Percentiles rank a stretch among this genome's conserved stretches.
phyloP scores from a whole-genome alignment of 768 basidiomycete species.

The Cystobasidiopsis lactophilus region DNA sequence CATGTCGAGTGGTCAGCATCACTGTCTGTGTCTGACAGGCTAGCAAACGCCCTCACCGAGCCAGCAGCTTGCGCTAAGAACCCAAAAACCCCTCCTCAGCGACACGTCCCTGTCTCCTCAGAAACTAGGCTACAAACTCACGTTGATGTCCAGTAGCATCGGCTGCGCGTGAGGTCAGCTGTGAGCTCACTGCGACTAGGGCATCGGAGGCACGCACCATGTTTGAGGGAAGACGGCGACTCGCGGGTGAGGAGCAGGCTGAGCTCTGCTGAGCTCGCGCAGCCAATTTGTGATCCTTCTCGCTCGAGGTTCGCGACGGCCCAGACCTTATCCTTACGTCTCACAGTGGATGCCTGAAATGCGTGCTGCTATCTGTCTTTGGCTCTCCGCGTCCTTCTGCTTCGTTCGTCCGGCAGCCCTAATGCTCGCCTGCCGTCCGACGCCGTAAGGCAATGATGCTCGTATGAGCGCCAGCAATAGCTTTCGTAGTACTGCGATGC shows the following conservation, averaged over 20 bases:
- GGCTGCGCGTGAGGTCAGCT: not conserved
- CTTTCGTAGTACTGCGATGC: too few species aligned
- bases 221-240: not conserved
- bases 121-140: not conserved
- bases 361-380: too few species aligned
- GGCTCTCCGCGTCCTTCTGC: too few species aligned
- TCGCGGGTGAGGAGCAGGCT: too few species aligned
- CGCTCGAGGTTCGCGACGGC: not conserved
- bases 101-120: not conserved
- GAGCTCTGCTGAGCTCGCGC: not conserved
- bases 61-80: slow-evolving; percentile 67
- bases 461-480: too few species aligned
- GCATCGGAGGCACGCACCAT: not conserved
- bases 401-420: too few species aligned
- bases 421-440: too few species aligned
- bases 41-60: slow-evolving; percentile 23
- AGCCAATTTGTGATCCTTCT: not conserved
- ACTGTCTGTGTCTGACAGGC: not conserved
- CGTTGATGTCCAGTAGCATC: slow-evolving; percentile 17
- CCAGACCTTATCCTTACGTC: not conserved
- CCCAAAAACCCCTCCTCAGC: not conserved
- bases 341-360: not conserved
- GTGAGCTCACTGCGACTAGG: not conserved
- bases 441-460: too few species aligned
- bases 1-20: not conserved